Percentiles rank a stretch among this genome's conserved stretches.
Conservation (phyloP, 2,329 filamentous ascomycete species). For the Aspergillus tamarii region DNA sequence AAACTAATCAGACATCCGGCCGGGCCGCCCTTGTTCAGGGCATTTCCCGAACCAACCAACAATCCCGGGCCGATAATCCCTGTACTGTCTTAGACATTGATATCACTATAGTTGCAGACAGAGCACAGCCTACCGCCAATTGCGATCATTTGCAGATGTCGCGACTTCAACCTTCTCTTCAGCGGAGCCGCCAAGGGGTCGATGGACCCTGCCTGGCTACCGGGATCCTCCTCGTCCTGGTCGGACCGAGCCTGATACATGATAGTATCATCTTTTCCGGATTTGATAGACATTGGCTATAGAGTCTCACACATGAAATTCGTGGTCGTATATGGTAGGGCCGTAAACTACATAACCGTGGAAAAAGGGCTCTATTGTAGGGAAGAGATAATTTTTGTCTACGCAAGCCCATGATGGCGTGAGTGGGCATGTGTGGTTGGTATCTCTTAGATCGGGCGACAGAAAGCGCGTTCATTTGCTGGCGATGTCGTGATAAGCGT, state of each 20-base stretch:
- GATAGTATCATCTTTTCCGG: constrained; percentile 18
- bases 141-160: constrained; percentile 69
- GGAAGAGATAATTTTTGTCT: constrained; percentile 1
- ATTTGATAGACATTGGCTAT: constrained; percentile 4
- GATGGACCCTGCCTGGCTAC: constrained; percentile 8
- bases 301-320: neutral
- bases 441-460: neutral
- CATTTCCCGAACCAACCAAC: constrained; percentile 71
- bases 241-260: constrained; percentile 4
- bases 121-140: constrained; percentile 51
- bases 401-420: constrained; percentile 6
- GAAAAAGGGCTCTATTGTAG: neutral
- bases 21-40: constrained; percentile 69
- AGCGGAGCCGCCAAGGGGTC: constrained; percentile 31
- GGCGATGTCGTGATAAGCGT: constrained; percentile 30
- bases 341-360: constrained; percentile 1
- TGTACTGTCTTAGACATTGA: constrained; percentile 38
- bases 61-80: constrained; percentile 70
- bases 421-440: constrained; percentile 5
- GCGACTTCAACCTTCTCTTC: constrained; percentile 55
- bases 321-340: neutral
- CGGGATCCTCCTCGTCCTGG: constrained; percentile 4
- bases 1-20: constrained; percentile 75
- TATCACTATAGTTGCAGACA: neutral
- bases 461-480: constrained; percentile 24